Conservation (phyloP, 2,329 filamentous ascomycete species). For the Exophiala xenobiotica region DNA sequence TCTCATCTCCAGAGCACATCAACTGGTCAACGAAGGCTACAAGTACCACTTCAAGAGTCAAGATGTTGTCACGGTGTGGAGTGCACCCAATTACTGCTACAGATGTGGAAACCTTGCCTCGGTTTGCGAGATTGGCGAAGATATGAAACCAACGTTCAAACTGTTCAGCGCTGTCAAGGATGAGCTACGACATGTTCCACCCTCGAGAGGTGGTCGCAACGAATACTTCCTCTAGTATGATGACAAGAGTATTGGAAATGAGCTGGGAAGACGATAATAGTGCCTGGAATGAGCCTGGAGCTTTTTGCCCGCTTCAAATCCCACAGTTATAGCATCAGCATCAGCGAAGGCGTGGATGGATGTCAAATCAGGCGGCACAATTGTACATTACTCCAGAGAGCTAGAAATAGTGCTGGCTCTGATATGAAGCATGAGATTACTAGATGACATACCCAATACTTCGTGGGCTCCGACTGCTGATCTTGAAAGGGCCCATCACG, state of each 20-base stretch:
- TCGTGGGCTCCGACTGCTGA: too few relatives aligned
- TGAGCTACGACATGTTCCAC: slow-evolving; percentile 47
- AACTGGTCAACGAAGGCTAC: slow-evolving; percentile 75
- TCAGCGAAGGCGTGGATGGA: slow-evolving; percentile 14
- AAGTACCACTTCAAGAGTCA: slow-evolving; percentile 95
- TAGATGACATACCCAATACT: neutral
- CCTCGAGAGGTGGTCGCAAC: slow-evolving; percentile 46
- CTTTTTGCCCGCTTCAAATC: slow-evolving; percentile 7
- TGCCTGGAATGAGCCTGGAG: slow-evolving; percentile 8
- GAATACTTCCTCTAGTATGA: slow-evolving; percentile 42
- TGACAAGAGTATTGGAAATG: neutral
- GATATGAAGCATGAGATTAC: slow-evolving; percentile 6
- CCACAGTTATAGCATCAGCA: slow-evolving; percentile 19
- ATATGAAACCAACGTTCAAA: slow-evolving; percentile 83
- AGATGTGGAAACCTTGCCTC: slow-evolving; percentile 75
- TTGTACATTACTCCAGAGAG: slow-evolving; percentile 19
- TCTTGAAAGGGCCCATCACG: neutral
- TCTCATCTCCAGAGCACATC: slow-evolving; percentile 71
- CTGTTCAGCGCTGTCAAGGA: slow-evolving; percentile 49
- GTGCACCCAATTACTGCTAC: slow-evolving; percentile 93
- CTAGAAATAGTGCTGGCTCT: slow-evolving; percentile 19
- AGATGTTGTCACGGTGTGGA: slow-evolving; percentile 84
- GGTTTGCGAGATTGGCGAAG: slow-evolving; percentile 86
- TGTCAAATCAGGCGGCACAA: slow-evolving; percentile 4
- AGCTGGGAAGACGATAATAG: neutral